Base-by-base conservation (phyloP, 192 early-diverging fungal species). In the Backusella westeae region DNA sequence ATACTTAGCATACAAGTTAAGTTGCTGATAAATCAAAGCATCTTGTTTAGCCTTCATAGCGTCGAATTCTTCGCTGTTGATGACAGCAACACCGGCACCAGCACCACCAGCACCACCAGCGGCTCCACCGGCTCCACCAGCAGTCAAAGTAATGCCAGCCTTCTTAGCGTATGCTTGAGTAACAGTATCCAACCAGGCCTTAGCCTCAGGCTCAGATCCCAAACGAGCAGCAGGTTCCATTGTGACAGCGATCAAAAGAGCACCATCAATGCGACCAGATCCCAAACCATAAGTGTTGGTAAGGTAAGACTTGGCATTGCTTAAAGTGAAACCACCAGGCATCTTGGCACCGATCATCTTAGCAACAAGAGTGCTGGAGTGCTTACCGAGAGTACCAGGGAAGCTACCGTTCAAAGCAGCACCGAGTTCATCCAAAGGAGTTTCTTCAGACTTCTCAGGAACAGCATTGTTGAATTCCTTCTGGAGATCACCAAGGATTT, bases 381-480 rank as follows among this genome's bases (percentile, higher is more conserved):
- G 93, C 87, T 96, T 96, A 71, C 97, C 97, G n/a, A 96, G 87
- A 44, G 87, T 53, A 19, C 93, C 93, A 75, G 84, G 83, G 87
- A 90, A 89, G 39, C 77, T 70, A 34, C 88, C 83, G 44, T 87
- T 82, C 44, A 98, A 83, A 10, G 87, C 83, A 34, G 88, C 83
- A 34, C 90, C 89, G 29, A 98, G 90, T 79, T 98, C 97, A 59
- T 85, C 84, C 44, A 98, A 85, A 14, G 95, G 93, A 34, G 91
- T 87, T 82, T 98, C 97, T 77, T 98, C 97, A 72, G 95, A 88
- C 85, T 96, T 96, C 72, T 98, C 97, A 36, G 95, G 93, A 49
- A 94, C 85, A 69, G 86, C 89, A 69, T 87, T 89, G 65, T 89
- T 90, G 85, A 97, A 96, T 84, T 98, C 97, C 78, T 95, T 96